Percentiles rank a stretch among this genome's conserved stretches.
Evolutionary conservation across 192 early-diverging fungal genomes (phyloP).

Genomic region (Backusella tuberculispora): DNA sequence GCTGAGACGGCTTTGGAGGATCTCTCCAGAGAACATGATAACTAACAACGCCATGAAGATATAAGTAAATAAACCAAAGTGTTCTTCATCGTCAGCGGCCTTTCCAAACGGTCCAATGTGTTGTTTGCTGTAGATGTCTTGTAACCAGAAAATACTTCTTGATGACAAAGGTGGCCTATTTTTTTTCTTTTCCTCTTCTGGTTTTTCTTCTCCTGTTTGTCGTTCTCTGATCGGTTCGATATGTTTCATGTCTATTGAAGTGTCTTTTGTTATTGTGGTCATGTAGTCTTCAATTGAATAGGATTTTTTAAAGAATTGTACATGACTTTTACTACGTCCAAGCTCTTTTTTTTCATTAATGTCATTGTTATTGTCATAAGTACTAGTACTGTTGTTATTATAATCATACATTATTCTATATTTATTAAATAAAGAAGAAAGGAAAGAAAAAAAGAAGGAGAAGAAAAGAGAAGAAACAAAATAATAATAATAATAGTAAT

Average conservation of each 20-base stretch:
- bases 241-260: background rate
- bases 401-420: background rate
- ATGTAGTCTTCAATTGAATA: background rate
- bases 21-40: conserved; percentile 8
- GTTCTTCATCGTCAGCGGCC: background rate
- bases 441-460: background rate
- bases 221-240: background rate
- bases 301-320: conserved; percentile 2
- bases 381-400: background rate
- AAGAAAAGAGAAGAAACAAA: background rate
- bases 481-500: too few species aligned
- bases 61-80: conserved; percentile 10
- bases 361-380: background rate
- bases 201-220: background rate
- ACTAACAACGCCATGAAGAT: background rate
- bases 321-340: background rate
- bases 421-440: background rate
- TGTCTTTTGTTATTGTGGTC: background rate
- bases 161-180: background rate
- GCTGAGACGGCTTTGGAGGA: conserved; percentile 3
- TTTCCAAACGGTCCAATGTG: conserved; percentile 7
- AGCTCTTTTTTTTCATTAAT: background rate
- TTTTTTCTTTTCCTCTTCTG: background rate
- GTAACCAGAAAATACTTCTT: background rate
- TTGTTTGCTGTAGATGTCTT: background rate